Evolutionary conservation across 805 yeast species (phyloP).

Genomic region (Saturnispora dispora): DNA sequence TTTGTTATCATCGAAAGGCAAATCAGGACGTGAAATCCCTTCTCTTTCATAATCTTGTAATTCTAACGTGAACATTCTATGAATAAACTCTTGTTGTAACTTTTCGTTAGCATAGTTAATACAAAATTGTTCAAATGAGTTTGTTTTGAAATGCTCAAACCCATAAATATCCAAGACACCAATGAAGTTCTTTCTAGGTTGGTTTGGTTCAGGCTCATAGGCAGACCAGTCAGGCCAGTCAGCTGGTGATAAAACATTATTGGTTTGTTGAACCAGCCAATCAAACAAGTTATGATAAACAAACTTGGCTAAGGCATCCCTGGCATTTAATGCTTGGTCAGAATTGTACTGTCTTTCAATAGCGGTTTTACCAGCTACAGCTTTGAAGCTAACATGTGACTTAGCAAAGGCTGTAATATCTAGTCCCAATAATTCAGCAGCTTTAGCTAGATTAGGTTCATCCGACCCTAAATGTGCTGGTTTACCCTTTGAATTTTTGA

Average conservation of each 20-base stretch:
- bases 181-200: slow-evolving; percentile 50
- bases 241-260: slow-evolving; percentile 71
- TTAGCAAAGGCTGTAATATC: slow-evolving; percentile 67
- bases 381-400: slow-evolving; percentile 54
- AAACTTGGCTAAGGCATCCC: slow-evolving; percentile 95
- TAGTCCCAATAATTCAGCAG: slow-evolving; percentile 76
- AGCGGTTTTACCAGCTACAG: slow-evolving; percentile 55
- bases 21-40: slow-evolving; percentile 93
- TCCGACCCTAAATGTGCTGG: slow-evolving; percentile 67
- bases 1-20: slow-evolving; percentile 92
- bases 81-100: slow-evolving; percentile 93
- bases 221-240: slow-evolving; percentile 43
- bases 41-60: slow-evolving; percentile 92
- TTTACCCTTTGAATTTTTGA: slow-evolving; percentile 75
- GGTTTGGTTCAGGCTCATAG: slow-evolving; percentile 4
- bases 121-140: slow-evolving; percentile 96
- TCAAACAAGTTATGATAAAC: slow-evolving; percentile 88
- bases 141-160: slow-evolving; percentile 88
- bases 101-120: slow-evolving; percentile 96
- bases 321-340: slow-evolving; percentile 82
- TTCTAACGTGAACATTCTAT: slow-evolving; percentile 92
- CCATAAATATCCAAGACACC: slow-evolving; percentile 98
- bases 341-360: slow-evolving; percentile 81
- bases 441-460: slow-evolving; percentile 76
- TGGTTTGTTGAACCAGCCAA: slow-evolving; percentile 85